phyloP scores from a whole-genome alignment of 805 yeast genomes.

The Candida succiphila region DNA sequence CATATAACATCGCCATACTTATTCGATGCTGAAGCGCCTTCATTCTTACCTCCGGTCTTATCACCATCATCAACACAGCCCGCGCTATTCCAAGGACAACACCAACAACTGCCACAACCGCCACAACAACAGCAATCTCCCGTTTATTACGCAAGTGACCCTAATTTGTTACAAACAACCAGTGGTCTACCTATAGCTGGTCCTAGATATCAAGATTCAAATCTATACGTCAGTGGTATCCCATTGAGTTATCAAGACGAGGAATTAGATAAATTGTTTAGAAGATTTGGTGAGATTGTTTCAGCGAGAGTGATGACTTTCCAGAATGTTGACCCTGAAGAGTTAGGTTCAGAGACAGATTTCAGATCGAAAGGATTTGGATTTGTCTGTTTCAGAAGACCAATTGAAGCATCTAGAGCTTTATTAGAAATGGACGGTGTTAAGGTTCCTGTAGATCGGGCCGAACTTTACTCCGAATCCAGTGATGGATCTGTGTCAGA shows the following conservation, averaged over 20 bases:
- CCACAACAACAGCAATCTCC: background rate
- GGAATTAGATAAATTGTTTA: slow-evolving; percentile 34
- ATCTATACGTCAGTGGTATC: slow-evolving; percentile 60
- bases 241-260: slow-evolving; percentile 47
- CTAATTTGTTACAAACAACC: slow-evolving; percentile 17
- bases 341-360: slow-evolving; percentile 2
- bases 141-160: background rate
- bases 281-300: slow-evolving; percentile 38
- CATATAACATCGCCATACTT: too few relatives aligned
- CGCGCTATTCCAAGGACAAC: too few relatives aligned
- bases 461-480: background rate
- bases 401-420: slow-evolving; percentile 60
- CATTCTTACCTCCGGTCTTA: too few relatives aligned
- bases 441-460: slow-evolving; percentile 22
- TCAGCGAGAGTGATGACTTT: slow-evolving; percentile 48
- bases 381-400: slow-evolving; percentile 63
- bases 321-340: slow-evolving; percentile 9
- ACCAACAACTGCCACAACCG: background rate
- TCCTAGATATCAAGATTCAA: slow-evolving; percentile 53
- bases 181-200: slow-evolving; percentile 32
- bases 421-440: slow-evolving; percentile 53
- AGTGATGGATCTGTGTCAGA: background rate
- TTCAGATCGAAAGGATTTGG: slow-evolving; percentile 65
- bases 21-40: too few relatives aligned
- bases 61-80: too few relatives aligned